Percentiles rank a stretch among this genome's conserved stretches.
Conservation (phyloP, 768 basidiomycete species). For the Panaeolus cyanescens region DNA sequence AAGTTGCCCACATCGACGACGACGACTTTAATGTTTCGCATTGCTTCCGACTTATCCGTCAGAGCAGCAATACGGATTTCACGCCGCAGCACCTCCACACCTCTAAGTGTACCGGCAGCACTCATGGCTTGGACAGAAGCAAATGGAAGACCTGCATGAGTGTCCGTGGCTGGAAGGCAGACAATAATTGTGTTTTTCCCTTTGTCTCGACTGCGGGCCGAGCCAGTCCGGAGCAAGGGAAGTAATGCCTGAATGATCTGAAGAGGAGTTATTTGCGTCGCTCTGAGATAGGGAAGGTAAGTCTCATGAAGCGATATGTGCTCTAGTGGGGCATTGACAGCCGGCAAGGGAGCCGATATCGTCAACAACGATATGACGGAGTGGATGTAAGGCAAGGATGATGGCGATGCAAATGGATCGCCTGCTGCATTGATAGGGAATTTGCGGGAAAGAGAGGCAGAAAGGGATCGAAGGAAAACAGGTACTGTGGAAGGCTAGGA, state of each 20-base stretch:
- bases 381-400: constrained; percentile 70
- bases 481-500: constrained; percentile 69
- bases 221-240: constrained; percentile 72
- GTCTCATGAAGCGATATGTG: constrained; percentile 61
- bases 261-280: constrained; percentile 77
- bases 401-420: constrained; percentile 74
- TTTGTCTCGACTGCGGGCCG: constrained; percentile 53
- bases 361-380: constrained; percentile 78
- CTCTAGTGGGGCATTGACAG: constrained; percentile 64
- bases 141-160: constrained; percentile 76
- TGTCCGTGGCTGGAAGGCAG: constrained; percentile 73
- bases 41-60: constrained; percentile 55
- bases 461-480: constrained; percentile 78
- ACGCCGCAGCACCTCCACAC: constrained; percentile 69
- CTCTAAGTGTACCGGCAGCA: constrained; percentile 72
- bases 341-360: constrained; percentile 42
- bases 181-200: constrained; percentile 65
- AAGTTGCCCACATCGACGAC: constrained; percentile 74
- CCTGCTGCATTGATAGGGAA: constrained; percentile 81
- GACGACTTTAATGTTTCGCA: constrained; percentile 70
- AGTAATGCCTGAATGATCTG: constrained; percentile 76
- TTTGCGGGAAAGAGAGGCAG: constrained; percentile 76
- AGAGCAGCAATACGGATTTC: constrained; percentile 64
- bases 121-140: constrained; percentile 71
- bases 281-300: constrained; percentile 72